phyloP scores from a whole-genome alignment of 2,329 filamentous ascomycete species.

The Aspergillus calidoustus region DNA sequence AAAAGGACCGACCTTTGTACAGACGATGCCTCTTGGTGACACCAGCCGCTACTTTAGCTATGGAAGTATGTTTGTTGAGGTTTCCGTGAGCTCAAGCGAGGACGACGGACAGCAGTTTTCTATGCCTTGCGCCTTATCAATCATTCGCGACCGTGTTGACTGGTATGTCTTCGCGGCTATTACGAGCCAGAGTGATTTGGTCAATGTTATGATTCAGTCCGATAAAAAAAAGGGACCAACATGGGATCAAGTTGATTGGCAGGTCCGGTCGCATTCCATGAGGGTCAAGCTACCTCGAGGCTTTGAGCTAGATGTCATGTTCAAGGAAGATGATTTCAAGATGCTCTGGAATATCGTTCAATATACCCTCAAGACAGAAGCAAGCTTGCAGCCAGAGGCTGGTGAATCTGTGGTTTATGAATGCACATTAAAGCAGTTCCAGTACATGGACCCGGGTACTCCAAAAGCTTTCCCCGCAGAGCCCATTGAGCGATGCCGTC shows the following conservation, averaged over 20 bases:
- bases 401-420: slow-evolving; percentile 75
- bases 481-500: slow-evolving; percentile 69
- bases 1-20: slow-evolving; percentile 59
- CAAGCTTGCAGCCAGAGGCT: slow-evolving; percentile 67
- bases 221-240: slow-evolving; percentile 70
- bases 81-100: slow-evolving; percentile 70
- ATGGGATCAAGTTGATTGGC: slow-evolving; percentile 85
- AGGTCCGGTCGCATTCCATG: slow-evolving; percentile 67
- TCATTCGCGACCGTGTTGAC: slow-evolving; percentile 71
- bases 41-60: slow-evolving; percentile 76
- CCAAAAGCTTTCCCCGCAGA: slow-evolving; percentile 78
- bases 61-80: slow-evolving; percentile 75
- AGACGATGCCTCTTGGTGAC: slow-evolving; percentile 78
- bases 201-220: slow-evolving; percentile 74
- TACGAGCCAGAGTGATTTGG: slow-evolving; percentile 76
- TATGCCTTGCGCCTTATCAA: slow-evolving; percentile 76
- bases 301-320: slow-evolving; percentile 72
- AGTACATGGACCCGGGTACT: slow-evolving; percentile 77
- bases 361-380: slow-evolving; percentile 77
- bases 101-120: slow-evolving; percentile 70
- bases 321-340: slow-evolving; percentile 77
- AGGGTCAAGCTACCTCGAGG: slow-evolving; percentile 74
- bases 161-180: slow-evolving; percentile 73
- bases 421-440: slow-evolving; percentile 72
- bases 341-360: slow-evolving; percentile 83